A percentile compares a stretch with the other conserved stretches of the same genome.
Conservation (phyloP, 73 alveolate genomes). For the Breviolum minutum region DNA sequence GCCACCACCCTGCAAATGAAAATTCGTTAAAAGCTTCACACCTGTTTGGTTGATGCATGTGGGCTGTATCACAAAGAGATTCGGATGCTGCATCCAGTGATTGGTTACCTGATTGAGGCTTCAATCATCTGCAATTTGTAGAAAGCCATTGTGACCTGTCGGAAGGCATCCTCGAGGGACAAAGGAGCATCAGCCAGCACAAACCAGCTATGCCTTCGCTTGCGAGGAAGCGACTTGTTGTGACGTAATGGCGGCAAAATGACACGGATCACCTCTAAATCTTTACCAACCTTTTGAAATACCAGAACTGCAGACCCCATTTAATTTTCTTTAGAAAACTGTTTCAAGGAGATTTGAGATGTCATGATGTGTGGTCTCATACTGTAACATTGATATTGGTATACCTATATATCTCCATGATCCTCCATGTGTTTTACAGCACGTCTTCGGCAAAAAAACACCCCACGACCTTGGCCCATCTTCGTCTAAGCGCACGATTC, state of each 20-base stretch:
- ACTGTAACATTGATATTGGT: no score
- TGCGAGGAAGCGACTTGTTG: not conserved
- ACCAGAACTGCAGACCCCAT: not conserved
- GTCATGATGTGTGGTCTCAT: no score
- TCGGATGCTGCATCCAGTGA: no score
- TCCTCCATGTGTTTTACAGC: no score
- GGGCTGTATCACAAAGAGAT: not conserved
- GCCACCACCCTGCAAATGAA: constrained; percentile 23
- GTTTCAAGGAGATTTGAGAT: no score
- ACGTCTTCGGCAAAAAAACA: not conserved
- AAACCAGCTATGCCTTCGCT: constrained; percentile 68
- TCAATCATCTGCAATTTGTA: no score
- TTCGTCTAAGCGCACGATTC: constrained; percentile 69
- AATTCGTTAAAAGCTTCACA: not conserved
- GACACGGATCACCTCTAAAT: no score
- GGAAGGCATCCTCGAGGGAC: constrained; percentile 68
- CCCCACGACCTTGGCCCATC: constrained; percentile 51
- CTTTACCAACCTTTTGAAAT: no score
- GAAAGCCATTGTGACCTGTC: not conserved
- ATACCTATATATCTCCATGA: no score
- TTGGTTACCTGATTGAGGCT: not conserved
- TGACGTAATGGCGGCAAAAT: no score
- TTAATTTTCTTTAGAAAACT: not conserved
- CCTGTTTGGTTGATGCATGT: not conserved
- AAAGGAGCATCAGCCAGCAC: constrained; percentile 55